phyloP scores from a whole-genome alignment of 805 yeast genomes.

The Candida takata region DNA sequence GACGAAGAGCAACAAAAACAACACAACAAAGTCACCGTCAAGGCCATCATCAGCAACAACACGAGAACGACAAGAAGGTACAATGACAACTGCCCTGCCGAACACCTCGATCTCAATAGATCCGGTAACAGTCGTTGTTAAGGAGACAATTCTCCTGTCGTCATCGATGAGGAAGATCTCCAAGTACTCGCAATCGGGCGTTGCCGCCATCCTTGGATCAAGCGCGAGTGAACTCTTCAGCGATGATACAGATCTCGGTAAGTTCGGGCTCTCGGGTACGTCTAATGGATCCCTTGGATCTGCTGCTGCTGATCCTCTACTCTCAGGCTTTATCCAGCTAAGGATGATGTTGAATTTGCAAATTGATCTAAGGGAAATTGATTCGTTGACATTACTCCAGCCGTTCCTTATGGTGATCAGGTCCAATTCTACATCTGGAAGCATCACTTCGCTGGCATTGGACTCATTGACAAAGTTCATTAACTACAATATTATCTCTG shows the following conservation, averaged over 20 bases:
- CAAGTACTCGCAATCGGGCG: conserved; percentile 69
- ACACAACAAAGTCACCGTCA: too few relatives aligned
- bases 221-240: conserved; percentile 44
- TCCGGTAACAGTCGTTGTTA: conserved; percentile 74
- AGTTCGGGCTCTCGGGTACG: conserved; percentile 15
- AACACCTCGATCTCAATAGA: conserved; percentile 41
- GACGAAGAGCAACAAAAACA: too few relatives aligned
- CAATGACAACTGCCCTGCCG: too few relatives aligned
- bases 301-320: conserved; percentile 47
- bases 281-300: conserved; percentile 9
- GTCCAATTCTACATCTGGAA: conserved; percentile 79
- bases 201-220: conserved; percentile 78
- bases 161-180: conserved; percentile 87
- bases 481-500: conserved; percentile 57
- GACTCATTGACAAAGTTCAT: conserved; percentile 69
- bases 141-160: conserved; percentile 80
- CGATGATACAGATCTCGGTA: conserved; percentile 33
- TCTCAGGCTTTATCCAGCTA: conserved; percentile 74
- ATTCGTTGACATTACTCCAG: conserved; percentile 66
- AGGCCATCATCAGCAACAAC: too few relatives aligned
- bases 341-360: conserved; percentile 61
- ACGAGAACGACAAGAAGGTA: too few relatives aligned
- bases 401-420: conserved; percentile 84
- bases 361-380: conserved; percentile 46
- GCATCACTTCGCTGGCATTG: conserved; percentile 76